Evolutionary conservation across 2,329 filamentous ascomycete species (phyloP).

Genomic region (Gaeumannomyces tritici): DNA sequence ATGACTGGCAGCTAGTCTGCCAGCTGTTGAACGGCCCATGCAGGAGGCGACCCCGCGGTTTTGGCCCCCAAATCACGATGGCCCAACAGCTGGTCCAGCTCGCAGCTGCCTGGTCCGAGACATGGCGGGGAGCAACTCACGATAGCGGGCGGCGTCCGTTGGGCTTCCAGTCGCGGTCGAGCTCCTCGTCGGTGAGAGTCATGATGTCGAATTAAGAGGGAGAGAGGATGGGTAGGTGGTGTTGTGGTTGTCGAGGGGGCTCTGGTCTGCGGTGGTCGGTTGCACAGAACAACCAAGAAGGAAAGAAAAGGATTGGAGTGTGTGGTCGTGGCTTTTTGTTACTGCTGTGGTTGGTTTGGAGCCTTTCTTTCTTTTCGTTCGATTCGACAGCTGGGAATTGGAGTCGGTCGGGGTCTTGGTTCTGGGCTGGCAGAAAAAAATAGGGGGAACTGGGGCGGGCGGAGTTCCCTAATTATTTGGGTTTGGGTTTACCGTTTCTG

Average conservation of each 20-base stretch:
- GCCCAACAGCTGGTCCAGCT: background rate
- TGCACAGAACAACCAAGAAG: background rate
- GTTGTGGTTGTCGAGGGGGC: background rate
- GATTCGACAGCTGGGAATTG: background rate
- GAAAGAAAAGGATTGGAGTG: background rate
- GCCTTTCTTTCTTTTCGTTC: background rate
- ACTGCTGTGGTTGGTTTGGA: background rate
- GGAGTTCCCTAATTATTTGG: background rate
- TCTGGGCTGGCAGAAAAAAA: background rate
- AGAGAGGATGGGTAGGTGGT: background rate
- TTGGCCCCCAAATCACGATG: background rate
- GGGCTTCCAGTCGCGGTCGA: slow-evolving; percentile 73
- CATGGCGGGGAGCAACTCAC: slow-evolving; percentile 42
- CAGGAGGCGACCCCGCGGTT: no score
- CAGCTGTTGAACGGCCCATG: background rate
- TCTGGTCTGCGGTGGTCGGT: background rate
- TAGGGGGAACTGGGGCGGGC: background rate
- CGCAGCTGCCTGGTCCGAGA: background rate
- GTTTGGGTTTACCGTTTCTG: background rate
- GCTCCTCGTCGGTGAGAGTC: slow-evolving; percentile 52
- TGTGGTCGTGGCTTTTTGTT: background rate
- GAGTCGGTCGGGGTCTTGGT: background rate
- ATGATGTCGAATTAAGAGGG: slow-evolving; percentile 10
- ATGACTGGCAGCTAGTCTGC: background rate
- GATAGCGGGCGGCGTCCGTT: slow-evolving; percentile 71